Evolutionary conservation across 305 asterid genomes (phyloP), one percentile per base, ranked within the genome.

Genomic region (Ilex paraguariensis): DNA sequence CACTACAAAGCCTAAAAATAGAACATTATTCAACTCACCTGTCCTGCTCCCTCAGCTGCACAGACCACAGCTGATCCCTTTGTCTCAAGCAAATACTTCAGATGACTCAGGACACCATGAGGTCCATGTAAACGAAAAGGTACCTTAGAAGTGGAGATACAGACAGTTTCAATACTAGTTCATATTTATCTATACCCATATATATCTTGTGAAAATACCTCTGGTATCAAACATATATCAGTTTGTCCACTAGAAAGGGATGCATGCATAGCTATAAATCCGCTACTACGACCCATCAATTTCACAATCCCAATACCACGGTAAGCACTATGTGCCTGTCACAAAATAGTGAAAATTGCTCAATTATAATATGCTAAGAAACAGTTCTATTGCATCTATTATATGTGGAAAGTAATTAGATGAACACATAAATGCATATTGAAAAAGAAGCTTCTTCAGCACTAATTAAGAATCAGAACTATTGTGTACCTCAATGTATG

Each of bases 161-260:
- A 61, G 57, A 42, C 50, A 63, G 60, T 39, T 64, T 6, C 44
- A 53, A 31, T 36, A 36, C 42, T 4, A 36, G 42, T 8, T 36
- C 42, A 36, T 36, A 36, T 36, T 8, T 4, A 36, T 36, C 9
- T 4, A 4, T 36, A 0, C 42, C 46, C 2, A n/a, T 53, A 54
- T 15, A 42, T 54, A 53, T 42, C 44, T 54, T 11, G 31, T 48
- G 9, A 36, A 28, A 56, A 10, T 72, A 93, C 99, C 96, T 93
- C 99, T 10, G 99, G 99, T 64, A 93, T 90, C 78, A 93, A 74
- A 73, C 99, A 93, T 76, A 93, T 79, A 68, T 90, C 96, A 65
- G 90, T 90, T 79, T 93, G 99, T 45, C 99, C 99, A 70, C 99
- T 93, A 72, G 99, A 92, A 70, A 93, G 95, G 72, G 97, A 82